Evolutionary conservation across 2,329 filamentous ascomycete species (phyloP), one percentile per base, ranked within the genome.

Genomic region (Xylariaceae sp.): DNA sequence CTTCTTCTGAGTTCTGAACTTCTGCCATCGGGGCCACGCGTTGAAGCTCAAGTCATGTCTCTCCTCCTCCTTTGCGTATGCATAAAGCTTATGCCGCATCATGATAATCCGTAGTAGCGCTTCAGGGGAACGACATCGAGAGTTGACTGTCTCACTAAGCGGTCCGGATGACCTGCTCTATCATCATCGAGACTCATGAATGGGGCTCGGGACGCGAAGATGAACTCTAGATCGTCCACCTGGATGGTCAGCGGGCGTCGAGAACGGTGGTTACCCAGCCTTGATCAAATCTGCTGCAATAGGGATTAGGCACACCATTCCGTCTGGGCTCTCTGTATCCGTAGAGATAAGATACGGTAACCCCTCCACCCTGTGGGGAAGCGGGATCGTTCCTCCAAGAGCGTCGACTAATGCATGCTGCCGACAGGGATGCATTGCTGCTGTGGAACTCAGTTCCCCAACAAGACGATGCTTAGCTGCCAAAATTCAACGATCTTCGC

Each of bases 401-500:
- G 5, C 13, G 13, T n/a, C 42, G 5, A n/a, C 42, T 45, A 45
- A 45, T 45, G 42, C 42, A 45, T 45, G 11, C 9, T 15, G 42
- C 42, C 42, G 13, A 15, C 42, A 45, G 10, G 42, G 42, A 45
- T 45, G 10, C 42, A 45, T 45, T 4, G 42, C 42, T 45, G 42
- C 65, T 66, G 65, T 67, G 62, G 67, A 62, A 75, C 75, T 75
- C 75, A 78, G 76, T 72, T 76, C 60, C 71, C 71, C 71, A 72
- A 73, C 71, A 72, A 73, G 23, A 67, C 70, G 65, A 61, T 30
- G 23, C 4, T 64, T 67, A 68, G 68, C 60, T 35, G 23, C 49
- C 37, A 66, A 68, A 39, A 54, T 55, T 72, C 66, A 49, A 49
- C 45, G 13, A 48, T 30, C 37, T 58, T 48, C 55, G 44, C 37